These are phyloP conservation scores for Penicillium egyptiacum DNA, from an alignment of 495 filamentous ascomycete species.

Conservation along the genomic window DNA sequence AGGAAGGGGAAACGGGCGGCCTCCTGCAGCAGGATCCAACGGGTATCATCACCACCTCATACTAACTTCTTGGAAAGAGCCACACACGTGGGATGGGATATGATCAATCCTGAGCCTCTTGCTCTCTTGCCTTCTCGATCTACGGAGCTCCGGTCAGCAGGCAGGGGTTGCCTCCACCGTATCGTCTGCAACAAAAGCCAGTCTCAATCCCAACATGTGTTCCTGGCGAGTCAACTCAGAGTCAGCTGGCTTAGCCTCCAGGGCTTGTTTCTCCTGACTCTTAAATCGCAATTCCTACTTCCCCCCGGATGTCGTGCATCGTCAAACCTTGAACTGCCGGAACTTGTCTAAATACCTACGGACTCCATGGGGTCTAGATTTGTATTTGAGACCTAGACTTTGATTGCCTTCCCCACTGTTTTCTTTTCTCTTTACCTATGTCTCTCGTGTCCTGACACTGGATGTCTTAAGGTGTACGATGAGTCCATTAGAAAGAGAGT, in stretches of 20 bases:
- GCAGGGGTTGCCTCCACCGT: constrained; percentile 6
- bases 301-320: constrained; percentile 27
- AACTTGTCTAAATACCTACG: constrained; percentile 15
- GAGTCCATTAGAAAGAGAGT: neutral
- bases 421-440: neutral
- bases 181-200: constrained; percentile 15
- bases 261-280: constrained; percentile 10
- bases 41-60: constrained; percentile 9
- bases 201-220: constrained; percentile 29
- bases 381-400: constrained; percentile 14
- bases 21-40: constrained; percentile 37
- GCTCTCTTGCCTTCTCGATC: neutral
- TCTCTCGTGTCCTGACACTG: neutral
- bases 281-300: constrained; percentile 3
- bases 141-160: constrained; percentile 3
- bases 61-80: constrained; percentile 1
- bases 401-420: neutral
- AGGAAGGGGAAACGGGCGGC: constrained; percentile 36
- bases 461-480: neutral
- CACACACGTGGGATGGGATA: constrained; percentile 8
- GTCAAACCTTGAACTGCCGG: constrained; percentile 24
- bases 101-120: constrained; percentile 9
- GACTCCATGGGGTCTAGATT: constrained; percentile 5
- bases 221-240: constrained; percentile 19
- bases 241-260: constrained; percentile 19